Evolutionary conservation across 495 filamentous ascomycete genomes (phyloP).

Genomic region (Aspergillus taichungensis): DNA sequence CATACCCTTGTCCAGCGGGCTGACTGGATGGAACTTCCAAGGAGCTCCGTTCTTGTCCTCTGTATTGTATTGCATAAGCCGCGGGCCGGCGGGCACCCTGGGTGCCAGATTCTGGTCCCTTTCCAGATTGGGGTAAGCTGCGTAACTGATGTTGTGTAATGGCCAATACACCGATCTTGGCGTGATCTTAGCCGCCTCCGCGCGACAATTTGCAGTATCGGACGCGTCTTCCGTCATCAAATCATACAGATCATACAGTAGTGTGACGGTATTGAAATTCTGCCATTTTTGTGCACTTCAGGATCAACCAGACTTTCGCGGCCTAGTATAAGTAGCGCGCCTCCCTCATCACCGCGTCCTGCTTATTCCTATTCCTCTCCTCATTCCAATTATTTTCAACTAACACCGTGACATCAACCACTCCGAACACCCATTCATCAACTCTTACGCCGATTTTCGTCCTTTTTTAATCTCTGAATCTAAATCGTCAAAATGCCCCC

Average conservation of each 20-base stretch:
- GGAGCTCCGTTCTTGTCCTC: too few species aligned
- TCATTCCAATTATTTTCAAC: slow-evolving; percentile 29
- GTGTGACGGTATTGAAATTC: slow-evolving; percentile 44
- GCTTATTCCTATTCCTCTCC: slow-evolving; percentile 23
- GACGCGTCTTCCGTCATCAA: slow-evolving; percentile 24
- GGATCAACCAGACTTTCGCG: slow-evolving; percentile 38
- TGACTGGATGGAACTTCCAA: slow-evolving; percentile 7
- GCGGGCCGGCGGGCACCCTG: too few species aligned
- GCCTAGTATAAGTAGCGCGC: slow-evolving; percentile 45
- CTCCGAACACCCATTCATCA: slow-evolving; percentile 22
- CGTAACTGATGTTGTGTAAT: slow-evolving; percentile 16
- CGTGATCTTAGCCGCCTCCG: slow-evolving; percentile 12
- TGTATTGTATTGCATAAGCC: too few species aligned
- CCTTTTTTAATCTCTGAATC: slow-evolving; percentile 11
- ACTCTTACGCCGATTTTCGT: slow-evolving; percentile 7
- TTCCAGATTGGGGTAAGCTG: slow-evolving; percentile 25
- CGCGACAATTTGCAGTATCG: slow-evolving; percentile 3
- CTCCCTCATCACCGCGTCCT: slow-evolving; percentile 39
- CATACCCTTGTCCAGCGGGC: slow-evolving; percentile 4
- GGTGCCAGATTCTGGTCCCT: too few species aligned
- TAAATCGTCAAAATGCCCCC: slow-evolving; percentile 71
- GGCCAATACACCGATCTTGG: slow-evolving; percentile 12
- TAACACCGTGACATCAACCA: slow-evolving; percentile 19
- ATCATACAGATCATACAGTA: slow-evolving; percentile 45
- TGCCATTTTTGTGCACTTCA: slow-evolving; percentile 31